A percentile compares a stretch with the other conserved stretches of the same genome.
Evolutionary conservation across 805 yeast genomes (phyloP).

Genomic region (Kluyveromyces aestuarii): DNA sequence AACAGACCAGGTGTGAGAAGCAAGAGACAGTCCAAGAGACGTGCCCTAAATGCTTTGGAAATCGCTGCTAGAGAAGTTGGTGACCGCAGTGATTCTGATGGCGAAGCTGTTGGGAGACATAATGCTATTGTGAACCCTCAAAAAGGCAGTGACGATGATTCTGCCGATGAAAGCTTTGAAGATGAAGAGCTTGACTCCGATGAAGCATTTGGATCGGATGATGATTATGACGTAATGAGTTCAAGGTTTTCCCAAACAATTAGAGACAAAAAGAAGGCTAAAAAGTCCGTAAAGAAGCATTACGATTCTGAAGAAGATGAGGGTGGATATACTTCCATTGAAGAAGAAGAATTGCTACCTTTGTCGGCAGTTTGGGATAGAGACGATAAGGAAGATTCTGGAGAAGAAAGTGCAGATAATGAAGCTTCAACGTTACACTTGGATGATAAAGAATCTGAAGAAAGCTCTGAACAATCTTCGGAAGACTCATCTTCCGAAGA

Average conservation of each 20-base stretch:
- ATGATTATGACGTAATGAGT: slow-evolving; percentile 53
- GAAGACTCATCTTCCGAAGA: slow-evolving; percentile 17
- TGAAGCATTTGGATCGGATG: slow-evolving; percentile 80
- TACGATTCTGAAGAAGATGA: slow-evolving; percentile 41
- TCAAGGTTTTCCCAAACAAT: slow-evolving; percentile 62
- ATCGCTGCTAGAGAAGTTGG: slow-evolving; percentile 36
- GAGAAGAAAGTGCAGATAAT: slow-evolving; percentile 13
- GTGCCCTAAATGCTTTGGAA: slow-evolving; percentile 44
- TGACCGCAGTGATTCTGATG: slow-evolving; percentile 26
- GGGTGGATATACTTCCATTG: slow-evolving; percentile 65
- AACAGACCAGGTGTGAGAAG: slow-evolving; percentile 16
- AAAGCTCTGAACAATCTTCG: slow-evolving; percentile 11
- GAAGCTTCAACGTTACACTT: slow-evolving; percentile 14
- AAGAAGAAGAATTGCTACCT: slow-evolving; percentile 65
- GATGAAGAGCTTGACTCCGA: slow-evolving; percentile 76
- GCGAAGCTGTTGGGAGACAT: slow-evolving; percentile 17
- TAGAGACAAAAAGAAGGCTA: slow-evolving; percentile 43
- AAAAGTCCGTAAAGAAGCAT: slow-evolving; percentile 15
- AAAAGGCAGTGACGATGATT: slow-evolving; percentile 21
- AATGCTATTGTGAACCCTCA: slow-evolving; percentile 33
- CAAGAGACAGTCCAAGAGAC: slow-evolving; percentile 12
- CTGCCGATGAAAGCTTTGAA: slow-evolving; percentile 32
- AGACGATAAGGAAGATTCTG: slow-evolving; percentile 40
- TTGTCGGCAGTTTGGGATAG: slow-evolving; percentile 86
- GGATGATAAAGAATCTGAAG: slow-evolving; percentile 19